Percentiles rank a stretch among this genome's conserved stretches.
These are phyloP conservation scores for Combretum micranthum DNA, from an alignment of 345 rosid species.

Conservation along the genomic window DNA sequence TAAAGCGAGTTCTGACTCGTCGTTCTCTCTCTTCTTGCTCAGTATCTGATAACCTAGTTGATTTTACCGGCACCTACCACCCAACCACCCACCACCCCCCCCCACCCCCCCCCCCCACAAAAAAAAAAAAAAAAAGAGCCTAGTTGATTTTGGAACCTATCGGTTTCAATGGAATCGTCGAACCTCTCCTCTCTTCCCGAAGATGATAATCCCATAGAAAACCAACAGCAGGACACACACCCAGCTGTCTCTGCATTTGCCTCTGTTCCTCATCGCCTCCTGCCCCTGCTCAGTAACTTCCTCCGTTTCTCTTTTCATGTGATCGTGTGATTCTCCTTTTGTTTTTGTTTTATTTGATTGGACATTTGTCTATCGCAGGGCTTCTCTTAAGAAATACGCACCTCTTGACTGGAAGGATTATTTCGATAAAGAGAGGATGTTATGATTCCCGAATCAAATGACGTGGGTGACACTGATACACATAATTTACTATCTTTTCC, in stretches of 20 bases:
- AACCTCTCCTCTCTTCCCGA: constrained; percentile 47
- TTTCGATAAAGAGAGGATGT: constrained; percentile 78
- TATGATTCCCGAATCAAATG: constrained; percentile 49
- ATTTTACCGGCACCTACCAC: too few relatives aligned
- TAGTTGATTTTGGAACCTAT: too few relatives aligned
- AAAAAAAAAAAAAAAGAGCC: too few relatives aligned
- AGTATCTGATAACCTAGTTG: too few relatives aligned
- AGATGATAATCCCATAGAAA: constrained; percentile 25
- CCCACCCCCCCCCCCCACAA: too few relatives aligned
- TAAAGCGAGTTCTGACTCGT: too few relatives aligned
- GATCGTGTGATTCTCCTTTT: not conserved
- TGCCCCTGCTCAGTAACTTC: constrained; percentile 48
- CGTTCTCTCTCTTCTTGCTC: too few relatives aligned
- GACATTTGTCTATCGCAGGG: constrained; percentile 37
- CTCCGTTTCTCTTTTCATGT: not conserved
- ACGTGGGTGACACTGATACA: constrained; percentile 49
- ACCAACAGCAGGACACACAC: constrained; percentile 11
- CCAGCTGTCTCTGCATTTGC: constrained; percentile 44
- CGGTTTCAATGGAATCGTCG: constrained; percentile 37
- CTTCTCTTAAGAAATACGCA: constrained; percentile 42
- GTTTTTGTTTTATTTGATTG: too few relatives aligned
- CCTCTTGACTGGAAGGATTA: constrained; percentile 64
- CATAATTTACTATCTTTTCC: not conserved
- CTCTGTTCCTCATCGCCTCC: constrained; percentile 46
- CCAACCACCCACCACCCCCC: too few relatives aligned